These are phyloP conservation scores for Hyphopichia homilentoma DNA, from an alignment of 805 yeast genomes.

Conservation along the genomic window DNA sequence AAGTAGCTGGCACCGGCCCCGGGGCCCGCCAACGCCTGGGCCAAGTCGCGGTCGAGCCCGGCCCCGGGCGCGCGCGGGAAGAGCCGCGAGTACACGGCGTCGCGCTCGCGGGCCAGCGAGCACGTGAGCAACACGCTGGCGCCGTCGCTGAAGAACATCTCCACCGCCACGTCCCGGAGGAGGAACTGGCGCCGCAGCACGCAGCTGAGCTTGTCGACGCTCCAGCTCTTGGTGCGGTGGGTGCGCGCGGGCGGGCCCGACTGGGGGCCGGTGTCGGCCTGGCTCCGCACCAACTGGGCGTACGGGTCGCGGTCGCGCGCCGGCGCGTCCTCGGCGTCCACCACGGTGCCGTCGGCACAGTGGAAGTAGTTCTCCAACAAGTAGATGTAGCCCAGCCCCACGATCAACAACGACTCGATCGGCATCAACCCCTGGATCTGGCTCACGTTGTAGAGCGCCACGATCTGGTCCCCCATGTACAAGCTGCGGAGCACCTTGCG, in stretches of 20 bases:
- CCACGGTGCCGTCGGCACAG: conserved; percentile 46
- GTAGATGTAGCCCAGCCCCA: conserved; percentile 64
- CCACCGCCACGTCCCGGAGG: conserved; percentile 76
- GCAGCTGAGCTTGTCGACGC: conserved; percentile 53
- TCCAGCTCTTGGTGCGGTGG: conserved; percentile 60
- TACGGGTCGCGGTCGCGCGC: conserved; percentile 61
- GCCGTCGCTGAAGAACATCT: conserved; percentile 71
- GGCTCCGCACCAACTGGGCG: conserved; percentile 58
- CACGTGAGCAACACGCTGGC: conserved; percentile 68
- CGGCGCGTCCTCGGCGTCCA: conserved; percentile 67
- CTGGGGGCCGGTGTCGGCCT: conserved; percentile 30
- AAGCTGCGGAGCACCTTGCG: conserved; percentile 69
- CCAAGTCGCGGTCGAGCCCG: conserved; percentile 52
- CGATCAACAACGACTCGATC: conserved; percentile 67
- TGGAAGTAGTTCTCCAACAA: conserved; percentile 68
- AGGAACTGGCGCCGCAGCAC: conserved; percentile 73
- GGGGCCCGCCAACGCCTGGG: conserved; percentile 48
- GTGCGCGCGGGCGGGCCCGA: too few relatives aligned
- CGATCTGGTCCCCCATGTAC: conserved; percentile 65
- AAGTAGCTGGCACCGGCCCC: conserved; percentile 28
- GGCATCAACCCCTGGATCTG: conserved; percentile 75
- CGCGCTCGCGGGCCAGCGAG: conserved; percentile 48
- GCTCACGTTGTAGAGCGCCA: conserved; percentile 71
- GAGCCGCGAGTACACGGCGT: conserved; percentile 49
- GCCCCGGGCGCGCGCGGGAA: conserved; percentile 46